Evolutionary conservation across 768 basidiomycete species (phyloP).

Genomic region (Rhodotorula taiwanensis): DNA sequence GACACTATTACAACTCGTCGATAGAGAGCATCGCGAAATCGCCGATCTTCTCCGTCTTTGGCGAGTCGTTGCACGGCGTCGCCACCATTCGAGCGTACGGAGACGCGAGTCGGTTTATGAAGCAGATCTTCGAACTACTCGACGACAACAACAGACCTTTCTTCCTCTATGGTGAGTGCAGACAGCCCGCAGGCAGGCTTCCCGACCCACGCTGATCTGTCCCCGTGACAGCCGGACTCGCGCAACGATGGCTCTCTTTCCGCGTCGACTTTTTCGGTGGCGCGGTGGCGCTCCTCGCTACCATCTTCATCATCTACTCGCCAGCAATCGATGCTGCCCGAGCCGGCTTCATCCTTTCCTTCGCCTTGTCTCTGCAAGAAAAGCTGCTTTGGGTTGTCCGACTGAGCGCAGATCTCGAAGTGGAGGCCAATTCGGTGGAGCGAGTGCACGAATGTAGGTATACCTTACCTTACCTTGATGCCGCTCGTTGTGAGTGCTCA

Average conservation of each 20-base stretch:
- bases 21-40: conserved; percentile 44
- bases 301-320: conserved; percentile 44
- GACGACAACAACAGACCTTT: conserved; percentile 48
- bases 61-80: conserved; percentile 46
- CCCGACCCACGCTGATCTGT: neutral
- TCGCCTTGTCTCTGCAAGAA: conserved; percentile 45
- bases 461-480: neutral
- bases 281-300: conserved; percentile 45
- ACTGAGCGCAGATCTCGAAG: conserved; percentile 42
- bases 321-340: conserved; percentile 44
- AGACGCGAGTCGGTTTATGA: conserved; percentile 47
- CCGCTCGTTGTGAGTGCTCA: too few species aligned
- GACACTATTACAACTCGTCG: too few species aligned
- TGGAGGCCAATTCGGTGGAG: conserved; percentile 49
- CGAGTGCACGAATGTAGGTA: conserved; percentile 43
- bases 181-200: too few species aligned
- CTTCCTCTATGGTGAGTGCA: conserved; percentile 44
- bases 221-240: neutral
- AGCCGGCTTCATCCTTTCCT: conserved; percentile 43
- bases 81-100: conserved; percentile 48
- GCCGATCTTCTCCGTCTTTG: conserved; percentile 47
- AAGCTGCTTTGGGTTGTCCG: conserved; percentile 48
- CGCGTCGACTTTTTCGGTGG: conserved; percentile 44
- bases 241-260: conserved; percentile 39
- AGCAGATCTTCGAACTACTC: conserved; percentile 43